Conservation (phyloP, 2,329 filamentous ascomycete genomes). For the Tothia fuscella region DNA sequence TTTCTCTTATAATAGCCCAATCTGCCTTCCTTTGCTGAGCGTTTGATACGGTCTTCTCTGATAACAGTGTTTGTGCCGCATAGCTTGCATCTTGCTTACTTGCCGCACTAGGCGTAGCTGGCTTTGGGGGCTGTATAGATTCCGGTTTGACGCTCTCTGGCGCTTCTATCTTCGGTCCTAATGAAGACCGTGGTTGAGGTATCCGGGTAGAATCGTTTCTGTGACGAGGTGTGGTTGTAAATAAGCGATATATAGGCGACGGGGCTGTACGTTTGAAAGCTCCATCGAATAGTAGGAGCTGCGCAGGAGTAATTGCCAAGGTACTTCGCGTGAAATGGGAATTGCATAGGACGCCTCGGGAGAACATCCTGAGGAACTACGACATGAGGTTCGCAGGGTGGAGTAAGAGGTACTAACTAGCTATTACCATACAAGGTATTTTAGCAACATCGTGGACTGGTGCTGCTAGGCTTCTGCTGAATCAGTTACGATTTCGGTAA, state of each 20-base stretch:
- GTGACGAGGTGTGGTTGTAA: constrained; percentile 31
- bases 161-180: constrained; percentile 16
- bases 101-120: constrained; percentile 19
- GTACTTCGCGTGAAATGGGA: no score
- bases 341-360: no score
- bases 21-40: constrained; percentile 92
- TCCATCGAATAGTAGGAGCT: no score
- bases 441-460: no score
- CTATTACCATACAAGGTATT: no score
- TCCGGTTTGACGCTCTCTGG: constrained; percentile 24
- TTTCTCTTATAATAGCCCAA: constrained; percentile 97
- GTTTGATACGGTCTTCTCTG: constrained; percentile 52
- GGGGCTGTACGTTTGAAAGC: no score
- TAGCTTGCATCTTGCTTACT: constrained; percentile 37
- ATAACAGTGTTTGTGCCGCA: constrained; percentile 52
- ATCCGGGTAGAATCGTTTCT: constrained; percentile 27
- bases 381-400: no score
- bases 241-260: constrained; percentile 20
- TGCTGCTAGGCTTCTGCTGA: no score
- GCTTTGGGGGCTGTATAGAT: constrained; percentile 15
- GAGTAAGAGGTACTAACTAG: no score
- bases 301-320: no score
- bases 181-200: constrained; percentile 16
- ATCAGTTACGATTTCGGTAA: no score
- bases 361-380: no score